These are phyloP conservation scores for Fragosphaeria purpurea DNA, from an alignment of 2,329 filamentous ascomycete species.

Conservation along the genomic window DNA sequence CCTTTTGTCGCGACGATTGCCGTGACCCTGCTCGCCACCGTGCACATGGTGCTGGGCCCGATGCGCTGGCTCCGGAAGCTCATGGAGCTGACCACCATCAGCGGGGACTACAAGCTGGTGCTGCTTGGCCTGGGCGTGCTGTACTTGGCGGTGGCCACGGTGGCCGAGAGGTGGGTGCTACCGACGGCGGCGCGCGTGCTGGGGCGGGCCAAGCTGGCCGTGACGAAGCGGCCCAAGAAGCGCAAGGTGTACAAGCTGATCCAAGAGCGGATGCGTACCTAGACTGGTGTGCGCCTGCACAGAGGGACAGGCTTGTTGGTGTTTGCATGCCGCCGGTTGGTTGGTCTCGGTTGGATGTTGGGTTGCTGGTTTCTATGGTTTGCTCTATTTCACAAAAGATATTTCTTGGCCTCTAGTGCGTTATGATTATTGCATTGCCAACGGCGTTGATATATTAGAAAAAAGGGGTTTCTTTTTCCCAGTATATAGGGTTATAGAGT, in stretches of 20 bases:
- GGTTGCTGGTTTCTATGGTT: too few species aligned
- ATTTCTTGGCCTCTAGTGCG: too few species aligned
- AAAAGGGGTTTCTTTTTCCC: too few species aligned
- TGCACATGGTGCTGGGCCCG: conserved; percentile 74
- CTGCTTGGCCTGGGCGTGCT: conserved; percentile 59
- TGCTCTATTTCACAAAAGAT: too few species aligned
- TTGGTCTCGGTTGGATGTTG: too few species aligned
- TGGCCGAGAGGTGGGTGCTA: conserved; percentile 62
- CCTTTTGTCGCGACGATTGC: conserved; percentile 76
- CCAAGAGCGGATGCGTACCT: conserved; percentile 51
- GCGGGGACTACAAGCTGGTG: conserved; percentile 60
- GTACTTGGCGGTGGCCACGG: conserved; percentile 61
- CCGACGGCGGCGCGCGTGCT: conserved; percentile 57
- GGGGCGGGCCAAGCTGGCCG: conserved; percentile 47
- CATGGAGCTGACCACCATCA: conserved; percentile 82
- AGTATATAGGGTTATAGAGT: too few species aligned
- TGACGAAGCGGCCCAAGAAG: conserved; percentile 58
- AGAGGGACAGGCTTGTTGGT: too few species aligned
- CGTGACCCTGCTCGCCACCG: conserved; percentile 54
- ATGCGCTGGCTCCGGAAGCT: conserved; percentile 55
- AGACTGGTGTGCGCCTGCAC: neutral
- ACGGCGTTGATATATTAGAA: too few species aligned
- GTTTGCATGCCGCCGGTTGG: too few species aligned
- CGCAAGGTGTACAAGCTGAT: conserved; percentile 85
- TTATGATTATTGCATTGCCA: too few species aligned